Evolutionary conservation across 139 green algal genomes (phyloP).

Genomic region (Picochlorum sp.): DNA sequence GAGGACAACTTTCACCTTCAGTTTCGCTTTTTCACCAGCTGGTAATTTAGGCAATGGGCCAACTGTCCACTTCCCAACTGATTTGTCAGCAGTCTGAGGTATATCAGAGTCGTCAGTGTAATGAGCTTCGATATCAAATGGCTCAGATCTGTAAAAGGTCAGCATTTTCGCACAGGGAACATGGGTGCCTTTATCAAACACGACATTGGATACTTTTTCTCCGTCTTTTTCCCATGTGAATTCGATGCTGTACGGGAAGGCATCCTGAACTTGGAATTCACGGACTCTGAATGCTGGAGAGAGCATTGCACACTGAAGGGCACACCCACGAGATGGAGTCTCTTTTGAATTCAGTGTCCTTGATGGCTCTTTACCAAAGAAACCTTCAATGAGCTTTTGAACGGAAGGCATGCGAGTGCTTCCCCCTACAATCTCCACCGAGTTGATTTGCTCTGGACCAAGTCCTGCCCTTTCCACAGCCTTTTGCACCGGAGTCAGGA

Average conservation of each 20-base stretch:
- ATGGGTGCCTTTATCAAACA: slow-evolving; percentile 66
- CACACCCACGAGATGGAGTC: slow-evolving; percentile 79
- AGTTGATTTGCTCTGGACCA: slow-evolving; percentile 55
- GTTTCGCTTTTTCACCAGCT: slow-evolving; percentile 63
- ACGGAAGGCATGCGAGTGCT: slow-evolving; percentile 78
- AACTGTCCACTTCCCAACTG: slow-evolving; percentile 34
- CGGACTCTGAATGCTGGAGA: slow-evolving; percentile 91
- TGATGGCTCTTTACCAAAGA: slow-evolving; percentile 50
- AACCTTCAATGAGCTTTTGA: slow-evolving; percentile 34
- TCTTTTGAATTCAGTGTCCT: slow-evolving; percentile 96
- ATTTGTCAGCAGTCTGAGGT: slow-evolving; percentile 28
- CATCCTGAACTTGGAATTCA: slow-evolving; percentile 94
- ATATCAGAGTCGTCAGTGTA: slow-evolving; percentile 61
- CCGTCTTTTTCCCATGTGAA: slow-evolving; percentile 84
- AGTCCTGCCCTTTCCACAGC: slow-evolving; percentile 61
- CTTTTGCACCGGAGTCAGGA: slow-evolving; percentile 24
- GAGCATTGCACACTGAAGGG: slow-evolving; percentile 98
- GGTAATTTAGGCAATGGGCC: slow-evolving; percentile 29
- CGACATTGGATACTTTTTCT: slow-evolving; percentile 29
- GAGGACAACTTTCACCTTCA: slow-evolving; percentile 73
- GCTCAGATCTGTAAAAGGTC: slow-evolving; percentile 74
- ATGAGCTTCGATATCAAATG: slow-evolving; percentile 49
- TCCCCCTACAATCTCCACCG: slow-evolving; percentile 86
- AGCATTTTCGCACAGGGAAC: slow-evolving; percentile 87
- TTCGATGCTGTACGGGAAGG: slow-evolving; percentile 68